phyloP scores from a whole-genome alignment of 1,284 basidiomycete genomes.

The Leccinum ponderosum region DNA sequence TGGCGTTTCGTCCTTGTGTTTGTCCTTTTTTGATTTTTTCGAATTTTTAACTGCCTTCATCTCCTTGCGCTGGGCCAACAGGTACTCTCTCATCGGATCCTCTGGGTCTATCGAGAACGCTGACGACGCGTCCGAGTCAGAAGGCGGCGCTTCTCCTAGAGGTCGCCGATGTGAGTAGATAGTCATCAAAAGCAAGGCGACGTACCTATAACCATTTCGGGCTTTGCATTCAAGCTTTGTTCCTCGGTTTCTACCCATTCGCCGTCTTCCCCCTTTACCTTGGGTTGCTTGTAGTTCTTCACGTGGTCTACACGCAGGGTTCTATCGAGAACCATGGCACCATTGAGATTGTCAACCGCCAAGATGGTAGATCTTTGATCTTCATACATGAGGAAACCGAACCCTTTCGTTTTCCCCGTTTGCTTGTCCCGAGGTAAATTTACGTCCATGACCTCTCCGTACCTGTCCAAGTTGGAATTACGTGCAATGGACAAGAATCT shows the following conservation, averaged over 20 bases:
- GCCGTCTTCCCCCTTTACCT: slow-evolving; percentile 80
- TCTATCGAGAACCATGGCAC: slow-evolving; percentile 84
- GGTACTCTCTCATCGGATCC: slow-evolving; percentile 96
- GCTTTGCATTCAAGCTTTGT: slow-evolving; percentile 83
- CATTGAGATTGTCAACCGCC: slow-evolving; percentile 98
- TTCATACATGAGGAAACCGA: slow-evolving; percentile 98
- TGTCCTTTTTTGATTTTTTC: slow-evolving; percentile 57
- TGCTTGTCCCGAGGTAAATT: slow-evolving; percentile 92
- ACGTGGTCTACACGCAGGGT: slow-evolving; percentile 95
- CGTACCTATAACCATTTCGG: slow-evolving; percentile 67
- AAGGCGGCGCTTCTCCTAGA: slow-evolving; percentile 52
- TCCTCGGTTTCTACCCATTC: slow-evolving; percentile 87
- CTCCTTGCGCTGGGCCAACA: slow-evolving; percentile 69
- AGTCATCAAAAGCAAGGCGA: background rate
- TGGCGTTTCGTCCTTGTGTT: slow-evolving; percentile 72
- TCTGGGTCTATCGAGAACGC: slow-evolving; percentile 85
- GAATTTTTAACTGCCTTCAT: slow-evolving; percentile 61
- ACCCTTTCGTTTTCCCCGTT: slow-evolving; percentile 88
- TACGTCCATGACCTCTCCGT: slow-evolving; percentile 93
- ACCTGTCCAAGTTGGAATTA: slow-evolving; percentile 49
- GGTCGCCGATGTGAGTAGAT: slow-evolving; percentile 4
- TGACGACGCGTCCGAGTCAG: slow-evolving; percentile 67
- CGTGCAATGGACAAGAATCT: background rate
- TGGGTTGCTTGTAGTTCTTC: slow-evolving; percentile 89
- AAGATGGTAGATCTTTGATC: slow-evolving; percentile 96